phyloP scores from a whole-genome alignment of 768 basidiomycete genomes.

The Podaxis mareebaensis region DNA sequence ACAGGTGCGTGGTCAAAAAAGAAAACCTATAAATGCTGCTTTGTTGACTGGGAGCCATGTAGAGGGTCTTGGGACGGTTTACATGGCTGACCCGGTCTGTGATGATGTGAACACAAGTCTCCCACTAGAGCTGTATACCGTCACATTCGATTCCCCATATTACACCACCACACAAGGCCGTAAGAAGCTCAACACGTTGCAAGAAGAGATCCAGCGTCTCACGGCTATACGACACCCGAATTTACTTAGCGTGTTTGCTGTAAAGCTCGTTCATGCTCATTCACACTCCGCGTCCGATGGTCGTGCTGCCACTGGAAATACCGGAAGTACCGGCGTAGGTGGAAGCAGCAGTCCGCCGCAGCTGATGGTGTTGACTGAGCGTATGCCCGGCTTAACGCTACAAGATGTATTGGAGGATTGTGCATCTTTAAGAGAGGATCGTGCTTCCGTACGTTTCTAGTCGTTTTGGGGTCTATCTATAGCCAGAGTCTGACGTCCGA shows the following conservation, averaged over 20 bases:
- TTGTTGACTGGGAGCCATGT: background rate
- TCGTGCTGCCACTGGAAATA: background rate
- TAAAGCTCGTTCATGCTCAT: conserved; percentile 57
- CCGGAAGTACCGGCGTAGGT: background rate
- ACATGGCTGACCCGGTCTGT: conserved; percentile 74
- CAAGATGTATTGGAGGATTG: conserved; percentile 78
- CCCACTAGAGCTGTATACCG: conserved; percentile 67
- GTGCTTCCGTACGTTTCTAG: conserved; percentile 55
- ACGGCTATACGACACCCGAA: conserved; percentile 62
- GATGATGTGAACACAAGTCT: conserved; percentile 57
- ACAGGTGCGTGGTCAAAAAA: conserved; percentile 43
- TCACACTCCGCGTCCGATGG: conserved; percentile 37
- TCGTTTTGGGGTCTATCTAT: conserved; percentile 19
- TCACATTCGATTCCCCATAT: conserved; percentile 68
- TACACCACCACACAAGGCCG: conserved; percentile 69
- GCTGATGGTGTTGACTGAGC: conserved; percentile 71
- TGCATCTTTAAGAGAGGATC: conserved; percentile 69
- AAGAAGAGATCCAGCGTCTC: conserved; percentile 64
- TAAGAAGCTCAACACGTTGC: conserved; percentile 69
- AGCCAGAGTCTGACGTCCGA: background rate
- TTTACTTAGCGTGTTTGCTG: conserved; percentile 65
- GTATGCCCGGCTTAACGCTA: conserved; percentile 63
- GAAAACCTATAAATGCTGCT: background rate
- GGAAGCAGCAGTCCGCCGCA: conserved; percentile 34
- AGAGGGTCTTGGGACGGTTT: conserved; percentile 69